These are phyloP conservation scores for Aspergillus kassunensis DNA, from an alignment of 495 filamentous ascomycete species.

Conservation along the genomic window DNA sequence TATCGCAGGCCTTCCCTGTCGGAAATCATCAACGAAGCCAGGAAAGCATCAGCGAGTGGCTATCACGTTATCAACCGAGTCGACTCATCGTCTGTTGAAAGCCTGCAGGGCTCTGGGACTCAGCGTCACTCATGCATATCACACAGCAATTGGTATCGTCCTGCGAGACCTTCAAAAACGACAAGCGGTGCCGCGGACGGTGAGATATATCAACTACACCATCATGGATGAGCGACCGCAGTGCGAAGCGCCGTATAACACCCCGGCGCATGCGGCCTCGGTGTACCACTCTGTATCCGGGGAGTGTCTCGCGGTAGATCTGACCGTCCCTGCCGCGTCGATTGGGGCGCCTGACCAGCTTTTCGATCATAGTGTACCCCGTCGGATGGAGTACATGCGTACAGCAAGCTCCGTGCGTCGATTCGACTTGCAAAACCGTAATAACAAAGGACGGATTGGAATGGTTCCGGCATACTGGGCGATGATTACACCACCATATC, in stretches of 20 bases:
- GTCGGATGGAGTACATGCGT: conserved; percentile 10
- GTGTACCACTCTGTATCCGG: conserved; percentile 30
- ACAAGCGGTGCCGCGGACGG: conserved; percentile 1
- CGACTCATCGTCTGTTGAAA: conserved; percentile 10
- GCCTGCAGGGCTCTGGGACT: conserved; percentile 14
- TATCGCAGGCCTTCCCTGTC: conserved; percentile 19
- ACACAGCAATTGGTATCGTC: conserved; percentile 23
- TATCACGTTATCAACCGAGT: conserved; percentile 12
- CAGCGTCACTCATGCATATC: conserved; percentile 26
- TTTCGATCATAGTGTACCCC: not conserved
- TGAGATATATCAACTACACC: conserved; percentile 25
- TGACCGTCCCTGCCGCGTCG: conserved; percentile 14
- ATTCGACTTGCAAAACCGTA: conserved; percentile 25
- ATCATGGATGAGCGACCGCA: conserved; percentile 23
- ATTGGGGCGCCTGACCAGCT: not conserved
- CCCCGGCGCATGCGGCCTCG: conserved; percentile 15
- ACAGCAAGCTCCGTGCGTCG: conserved; percentile 17
- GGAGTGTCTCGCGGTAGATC: conserved; percentile 17
- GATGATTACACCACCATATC: conserved; percentile 20
- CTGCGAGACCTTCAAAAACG: conserved; percentile 20
- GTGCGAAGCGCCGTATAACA: conserved; percentile 20
- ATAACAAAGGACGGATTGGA: conserved; percentile 21
- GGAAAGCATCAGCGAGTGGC: conserved; percentile 25
- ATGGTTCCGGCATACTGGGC: conserved; percentile 28
- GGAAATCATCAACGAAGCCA: not conserved